Evolutionary conservation across 257 asterid genomes (phyloP), one percentile per base, ranked within the genome.

Genomic region (Eucommia ulmoides): DNA sequence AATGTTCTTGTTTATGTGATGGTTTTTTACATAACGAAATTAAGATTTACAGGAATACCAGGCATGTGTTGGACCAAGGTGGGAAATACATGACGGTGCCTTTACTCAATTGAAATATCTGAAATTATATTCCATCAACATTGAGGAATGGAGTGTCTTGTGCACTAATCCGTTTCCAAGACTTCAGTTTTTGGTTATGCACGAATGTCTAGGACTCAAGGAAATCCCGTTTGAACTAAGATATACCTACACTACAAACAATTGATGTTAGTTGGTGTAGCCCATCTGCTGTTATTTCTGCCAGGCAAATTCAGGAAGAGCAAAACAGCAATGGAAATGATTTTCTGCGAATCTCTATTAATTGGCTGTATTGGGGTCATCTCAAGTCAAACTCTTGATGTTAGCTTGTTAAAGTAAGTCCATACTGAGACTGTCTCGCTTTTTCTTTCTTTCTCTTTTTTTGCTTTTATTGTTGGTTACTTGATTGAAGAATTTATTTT

Each of bases 21-120:
- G n/a, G n/a, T n/a, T n/a, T n/a, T n/a, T n/a, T n/a, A n/a, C n/a
- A n/a, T n/a, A n/a, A n/a, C n/a, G n/a, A n/a, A n/a, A n/a, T n/a
- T n/a, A n/a, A n/a, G n/a, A n/a, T n/a, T n/a, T n/a, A n/a, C n/a
- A n/a, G 50, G 46, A 23, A 38, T 11, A 23, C 0, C 8, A 19
- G 8, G 41, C 50, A 1, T 46, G 19, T 19, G 19, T 16, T 16
- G 61, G 61, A 3, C 20, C 8, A 8, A 16, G 35, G 21, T 67
- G 67, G 68, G 56, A 51, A 48, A 45, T 61, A 3, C 23, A 1
- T 11, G 64, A 51, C 17, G 64, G 61, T 11, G 46, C 35, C 11
- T 67, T 51, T 18, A 8, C 8, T 18, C 22, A 16, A 18, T 52
- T 55, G 24, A 50, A 56, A 12, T 42, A 45, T 7, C 25, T 50